Evolutionary conservation across 108 stramenopile genomes (phyloP).

Genomic region (Cyclotella baltica): DNA sequence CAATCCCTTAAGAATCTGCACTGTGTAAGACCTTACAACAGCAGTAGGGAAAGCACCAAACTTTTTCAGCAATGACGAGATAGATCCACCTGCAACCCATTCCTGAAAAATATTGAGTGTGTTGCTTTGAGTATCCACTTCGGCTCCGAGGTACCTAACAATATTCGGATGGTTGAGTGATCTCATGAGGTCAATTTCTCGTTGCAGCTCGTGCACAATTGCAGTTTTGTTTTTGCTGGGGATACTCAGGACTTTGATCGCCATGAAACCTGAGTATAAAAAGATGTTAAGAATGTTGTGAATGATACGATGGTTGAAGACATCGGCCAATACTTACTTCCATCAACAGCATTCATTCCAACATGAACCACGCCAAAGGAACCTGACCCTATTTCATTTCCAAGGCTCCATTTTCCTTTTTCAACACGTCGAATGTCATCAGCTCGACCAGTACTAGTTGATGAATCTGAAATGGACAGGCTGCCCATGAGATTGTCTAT

Average conservation of each 20-base stretch:
- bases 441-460: not conserved
- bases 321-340: slow-evolving; percentile 39
- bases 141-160: slow-evolving; percentile 93
- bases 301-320: not conserved
- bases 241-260: slow-evolving; percentile 38
- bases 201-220: slow-evolving; percentile 66
- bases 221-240: slow-evolving; percentile 48
- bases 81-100: slow-evolving; percentile 95
- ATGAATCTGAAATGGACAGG: slow-evolving; percentile 27
- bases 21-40: slow-evolving; percentile 82
- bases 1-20: slow-evolving; percentile 92
- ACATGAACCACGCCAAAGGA: slow-evolving; percentile 95
- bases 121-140: slow-evolving; percentile 70
- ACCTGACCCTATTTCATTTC: slow-evolving; percentile 91
- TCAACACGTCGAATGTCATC: slow-evolving; percentile 42
- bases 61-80: slow-evolving; percentile 77
- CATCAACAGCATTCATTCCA: slow-evolving; percentile 93
- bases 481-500: slow-evolving; percentile 11
- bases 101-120: slow-evolving; percentile 96
- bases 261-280: slow-evolving; percentile 32
- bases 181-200: slow-evolving; percentile 91
- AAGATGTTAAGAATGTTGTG: not conserved
- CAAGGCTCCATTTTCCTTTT: slow-evolving; percentile 90
- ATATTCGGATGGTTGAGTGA: slow-evolving; percentile 91
- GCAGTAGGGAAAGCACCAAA: slow-evolving; percentile 88